Conservation (phyloP, 2,329 filamentous ascomycete genomes). For the Onygenales sp. region DNA sequence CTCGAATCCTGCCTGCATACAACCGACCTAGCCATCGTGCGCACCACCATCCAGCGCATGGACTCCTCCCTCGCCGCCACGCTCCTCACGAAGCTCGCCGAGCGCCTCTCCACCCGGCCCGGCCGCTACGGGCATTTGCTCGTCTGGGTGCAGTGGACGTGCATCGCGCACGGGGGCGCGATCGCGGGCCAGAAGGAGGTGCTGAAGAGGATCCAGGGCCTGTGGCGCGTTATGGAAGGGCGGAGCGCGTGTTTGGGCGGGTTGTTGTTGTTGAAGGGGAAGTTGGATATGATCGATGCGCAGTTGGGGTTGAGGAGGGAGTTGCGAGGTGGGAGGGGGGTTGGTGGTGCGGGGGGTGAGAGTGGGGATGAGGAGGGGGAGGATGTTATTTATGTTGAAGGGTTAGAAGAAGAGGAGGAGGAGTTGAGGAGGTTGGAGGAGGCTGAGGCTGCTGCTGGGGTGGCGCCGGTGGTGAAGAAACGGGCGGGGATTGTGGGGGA, state of each 20-base stretch:
- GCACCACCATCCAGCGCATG: slow-evolving; percentile 80
- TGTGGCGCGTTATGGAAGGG: slow-evolving; percentile 82
- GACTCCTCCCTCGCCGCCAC: slow-evolving; percentile 72
- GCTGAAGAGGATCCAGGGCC: slow-evolving; percentile 62
- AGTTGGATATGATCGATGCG: slow-evolving; percentile 85
- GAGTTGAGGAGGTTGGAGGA: slow-evolving; percentile 30
- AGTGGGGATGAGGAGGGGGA: slow-evolving; percentile 56
- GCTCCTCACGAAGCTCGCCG: slow-evolving; percentile 74
- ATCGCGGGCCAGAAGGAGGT: slow-evolving; percentile 79
- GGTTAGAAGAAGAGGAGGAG: slow-evolving; percentile 50
- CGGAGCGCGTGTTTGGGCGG: slow-evolving; percentile 73
- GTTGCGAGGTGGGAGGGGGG: slow-evolving; percentile 46
- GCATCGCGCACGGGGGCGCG: slow-evolving; percentile 85
- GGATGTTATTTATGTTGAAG: slow-evolving; percentile 81
- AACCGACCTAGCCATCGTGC: slow-evolving; percentile 65
- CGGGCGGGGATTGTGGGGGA: slow-evolving; percentile 31
- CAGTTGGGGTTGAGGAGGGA: slow-evolving; percentile 73
- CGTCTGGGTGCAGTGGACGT: slow-evolving; percentile 92
- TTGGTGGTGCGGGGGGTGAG: slow-evolving; percentile 45
- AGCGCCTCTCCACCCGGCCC: slow-evolving; percentile 75
- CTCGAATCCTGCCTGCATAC: slow-evolving; percentile 87
- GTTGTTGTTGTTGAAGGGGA: slow-evolving; percentile 81
- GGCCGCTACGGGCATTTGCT: slow-evolving; percentile 84
- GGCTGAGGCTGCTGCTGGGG: slow-evolving; percentile 14
- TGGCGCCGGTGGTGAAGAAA: slow-evolving; percentile 22